These are phyloP conservation scores for Tarenaya hassleriana DNA, from an alignment of 345 rosid genomes.

Conservation along the genomic window DNA sequence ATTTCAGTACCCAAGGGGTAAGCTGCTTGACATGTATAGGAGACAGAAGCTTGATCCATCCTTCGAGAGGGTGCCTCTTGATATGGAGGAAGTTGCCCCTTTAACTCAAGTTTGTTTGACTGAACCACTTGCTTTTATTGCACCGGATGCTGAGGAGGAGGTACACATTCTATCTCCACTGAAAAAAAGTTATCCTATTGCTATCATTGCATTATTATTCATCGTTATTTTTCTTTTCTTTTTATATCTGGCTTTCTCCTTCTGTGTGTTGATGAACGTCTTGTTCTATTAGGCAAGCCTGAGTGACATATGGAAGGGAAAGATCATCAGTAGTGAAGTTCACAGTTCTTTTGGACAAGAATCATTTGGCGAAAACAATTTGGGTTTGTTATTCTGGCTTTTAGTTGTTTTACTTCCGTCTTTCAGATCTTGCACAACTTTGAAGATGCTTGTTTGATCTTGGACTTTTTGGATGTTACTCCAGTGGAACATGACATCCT, in stretches of 20 bases:
- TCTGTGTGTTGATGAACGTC: conserved; percentile 6
- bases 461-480: conserved; percentile 12
- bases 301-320: conserved; percentile 63
- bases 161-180: conserved; percentile 25
- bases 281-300: conserved; percentile 40
- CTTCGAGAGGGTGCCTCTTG: conserved; percentile 35
- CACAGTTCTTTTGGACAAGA: conserved; percentile 38
- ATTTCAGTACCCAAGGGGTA: conserved; percentile 64
- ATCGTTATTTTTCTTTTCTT: conserved; percentile 1
- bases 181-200: not conserved
- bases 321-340: conserved; percentile 52
- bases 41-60: conserved; percentile 21
- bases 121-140: conserved; percentile 68
- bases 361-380: conserved; percentile 30
- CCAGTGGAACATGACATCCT: conserved; percentile 1
- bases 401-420: conserved; percentile 13
- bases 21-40: conserved; percentile 42
- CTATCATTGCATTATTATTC: not conserved
- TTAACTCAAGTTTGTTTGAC: conserved; percentile 33
- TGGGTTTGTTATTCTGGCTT: conserved; percentile 30
- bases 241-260: conserved; percentile 18
- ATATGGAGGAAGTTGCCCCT: conserved; percentile 48
- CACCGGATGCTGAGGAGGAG: conserved; percentile 72
- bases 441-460: conserved; percentile 7
- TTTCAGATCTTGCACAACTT: not conserved